Percentiles rank a stretch among this genome's conserved stretches.
These are phyloP conservation scores for Plasmodium malariae DNA, from an alignment of 169 alveolate species.

Conservation along the genomic window DNA sequence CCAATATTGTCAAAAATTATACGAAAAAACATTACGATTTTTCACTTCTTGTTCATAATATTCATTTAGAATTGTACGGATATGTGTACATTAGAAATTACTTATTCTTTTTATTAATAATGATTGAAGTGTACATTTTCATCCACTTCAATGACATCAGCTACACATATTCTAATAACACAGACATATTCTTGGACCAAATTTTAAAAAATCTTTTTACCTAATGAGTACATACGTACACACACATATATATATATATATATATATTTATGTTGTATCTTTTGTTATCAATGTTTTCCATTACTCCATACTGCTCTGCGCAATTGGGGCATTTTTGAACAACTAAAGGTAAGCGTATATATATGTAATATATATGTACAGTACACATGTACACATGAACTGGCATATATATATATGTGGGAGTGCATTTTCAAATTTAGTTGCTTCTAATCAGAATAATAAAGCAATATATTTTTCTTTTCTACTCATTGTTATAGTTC, in stretches of 20 bases:
- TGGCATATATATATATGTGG: no score
- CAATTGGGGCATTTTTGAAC: no score
- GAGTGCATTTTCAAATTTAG: no score
- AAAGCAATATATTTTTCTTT: no score
- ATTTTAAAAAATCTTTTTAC: constrained; percentile 63
- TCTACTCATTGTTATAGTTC: no score
- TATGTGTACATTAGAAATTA: constrained; percentile 51
- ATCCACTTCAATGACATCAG: constrained; percentile 30
- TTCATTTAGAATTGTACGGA: constrained; percentile 57
- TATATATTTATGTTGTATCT: no score
- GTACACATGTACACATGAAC: no score
- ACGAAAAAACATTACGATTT: constrained; percentile 43
- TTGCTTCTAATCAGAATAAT: no score
- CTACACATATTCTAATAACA: constrained; percentile 53
- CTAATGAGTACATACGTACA: background rate
- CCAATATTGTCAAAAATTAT: constrained; percentile 55
- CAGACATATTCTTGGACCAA: constrained; percentile 64
- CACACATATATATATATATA: background rate
- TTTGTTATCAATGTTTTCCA: no score
- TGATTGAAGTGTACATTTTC: constrained; percentile 46
- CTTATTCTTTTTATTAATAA: constrained; percentile 43
- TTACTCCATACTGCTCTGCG: no score
- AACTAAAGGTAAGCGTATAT: no score
- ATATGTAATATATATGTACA: no score
- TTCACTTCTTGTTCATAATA: constrained; percentile 33